Base-by-base conservation (phyloP, 805 yeast genomes). In the Zygotorulaspora chibaensis region DNA sequence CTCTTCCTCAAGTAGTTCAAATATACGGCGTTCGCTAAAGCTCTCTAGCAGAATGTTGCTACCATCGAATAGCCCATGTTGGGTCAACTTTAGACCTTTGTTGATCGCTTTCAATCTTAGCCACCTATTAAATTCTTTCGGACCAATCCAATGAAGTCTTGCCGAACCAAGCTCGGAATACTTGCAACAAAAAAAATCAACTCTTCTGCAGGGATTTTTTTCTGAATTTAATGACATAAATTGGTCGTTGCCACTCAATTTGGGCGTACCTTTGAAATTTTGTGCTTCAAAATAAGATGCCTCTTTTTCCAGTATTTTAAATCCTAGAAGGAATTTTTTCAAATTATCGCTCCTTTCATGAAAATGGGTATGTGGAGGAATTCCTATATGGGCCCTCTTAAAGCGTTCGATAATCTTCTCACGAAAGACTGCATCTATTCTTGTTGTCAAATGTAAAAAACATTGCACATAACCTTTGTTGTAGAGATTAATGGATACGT, bases 111-210 rank as follows among this genome's bases (percentile, higher is more conserved):
- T 17, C 35, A 58, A 12, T 34, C 67, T 46, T 25, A 63, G 38
- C 56, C 60, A 56, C 33, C 65, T 55, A 41, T 61, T 64, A 35
- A 58, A 63, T 41, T 63, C 67, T 16, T 52, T 54, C 8, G 65
- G 58, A 3, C 68, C 68, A 0, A 59, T 61, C 50, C 58, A 64
- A 30, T 64, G 66, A n/a, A 64, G 29, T 46, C 59, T 53, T 3
- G 58, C 54, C 2, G 67, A 59, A n/a, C 67, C 68, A 23, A 62
- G 35, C 47, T 62, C 63, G 3, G 61, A 54, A 62, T 63, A 64
- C 43, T 48, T 55, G 42, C 64, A 55, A 23, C 55, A 43, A 31
- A 64, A 58, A 38, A 64, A 62, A 48, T 64, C 68, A 7, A 64
- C 50, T 33, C 68, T 47, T 35, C 68, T 46, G 36, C 68, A 64